Percentiles rank a stretch among this genome's conserved stretches.
Conservation (phyloP, 768 basidiomycete species). For the Trametes elegans region DNA sequence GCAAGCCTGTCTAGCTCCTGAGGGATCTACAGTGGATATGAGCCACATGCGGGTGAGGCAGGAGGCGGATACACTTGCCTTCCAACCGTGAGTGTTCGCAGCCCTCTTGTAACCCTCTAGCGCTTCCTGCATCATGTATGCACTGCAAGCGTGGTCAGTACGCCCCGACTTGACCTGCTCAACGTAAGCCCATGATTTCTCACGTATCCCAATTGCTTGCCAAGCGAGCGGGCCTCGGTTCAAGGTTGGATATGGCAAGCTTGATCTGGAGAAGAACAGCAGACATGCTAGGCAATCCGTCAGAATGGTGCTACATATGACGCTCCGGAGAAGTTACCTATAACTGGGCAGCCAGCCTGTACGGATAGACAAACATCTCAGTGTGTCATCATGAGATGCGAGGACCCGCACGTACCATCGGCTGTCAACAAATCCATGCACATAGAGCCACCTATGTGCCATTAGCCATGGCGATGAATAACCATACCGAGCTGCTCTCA, state of each 20-base stretch:
- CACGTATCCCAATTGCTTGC: constrained; percentile 49
- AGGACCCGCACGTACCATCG: constrained; percentile 53
- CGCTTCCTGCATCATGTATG: constrained; percentile 55
- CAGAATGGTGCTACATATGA: background rate
- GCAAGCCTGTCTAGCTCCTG: constrained; percentile 1
- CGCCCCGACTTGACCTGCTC: background rate
- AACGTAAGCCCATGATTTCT: background rate
- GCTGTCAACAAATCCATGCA: constrained; percentile 73
- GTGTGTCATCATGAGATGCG: too few relatives aligned
- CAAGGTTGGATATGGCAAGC: constrained; percentile 65
- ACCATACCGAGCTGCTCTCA: constrained; percentile 20
- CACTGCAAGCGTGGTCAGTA: constrained; percentile 16
- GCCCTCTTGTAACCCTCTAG: constrained; percentile 64
- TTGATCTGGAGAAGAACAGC: constrained; percentile 61
- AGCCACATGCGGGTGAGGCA: background rate
- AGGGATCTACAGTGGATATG: constrained; percentile 1
- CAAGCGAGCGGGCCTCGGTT: constrained; percentile 62
- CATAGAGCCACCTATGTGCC: constrained; percentile 59
- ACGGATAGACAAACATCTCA: background rate
- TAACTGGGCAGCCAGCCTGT: constrained; percentile 72
- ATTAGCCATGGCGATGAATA: background rate
- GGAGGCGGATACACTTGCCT: constrained; percentile 32
- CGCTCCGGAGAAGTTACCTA: constrained; percentile 34
- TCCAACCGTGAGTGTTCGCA: constrained; percentile 64
- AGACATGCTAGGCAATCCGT: constrained; percentile 31